A percentile compares a stretch with the other conserved stretches of the same genome.
phyloP scores from a whole-genome alignment of 768 basidiomycete species.

The Boletus patriciae region DNA sequence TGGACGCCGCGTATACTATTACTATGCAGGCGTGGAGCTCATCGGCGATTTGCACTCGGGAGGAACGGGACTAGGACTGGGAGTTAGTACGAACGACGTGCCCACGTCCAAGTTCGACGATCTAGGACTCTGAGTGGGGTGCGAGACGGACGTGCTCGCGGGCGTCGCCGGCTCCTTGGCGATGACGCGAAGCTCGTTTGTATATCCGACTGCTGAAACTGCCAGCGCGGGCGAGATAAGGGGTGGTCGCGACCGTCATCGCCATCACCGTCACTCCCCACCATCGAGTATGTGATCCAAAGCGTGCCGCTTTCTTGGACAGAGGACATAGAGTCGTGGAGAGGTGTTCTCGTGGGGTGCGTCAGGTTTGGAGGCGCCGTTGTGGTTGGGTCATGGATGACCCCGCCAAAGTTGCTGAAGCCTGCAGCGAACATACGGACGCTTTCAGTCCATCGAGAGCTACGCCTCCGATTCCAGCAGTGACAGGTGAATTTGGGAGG shows the following conservation, averaged over 20 bases:
- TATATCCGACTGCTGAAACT: constrained; percentile 17
- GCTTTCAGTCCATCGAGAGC: constrained; percentile 59
- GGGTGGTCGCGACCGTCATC: background rate
- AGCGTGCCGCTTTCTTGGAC: constrained; percentile 28
- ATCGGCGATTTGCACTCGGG: background rate
- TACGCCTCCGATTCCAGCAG: constrained; percentile 13
- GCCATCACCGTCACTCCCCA: background rate
- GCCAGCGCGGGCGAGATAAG: constrained; percentile 14
- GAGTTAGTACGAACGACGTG: constrained; percentile 6
- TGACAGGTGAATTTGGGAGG: background rate
- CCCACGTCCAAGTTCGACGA: constrained; percentile 11
- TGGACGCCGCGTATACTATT: too few species aligned
- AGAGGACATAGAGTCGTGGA: constrained; percentile 50
- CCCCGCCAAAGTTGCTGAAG: constrained; percentile 32
- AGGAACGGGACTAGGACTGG: constrained; percentile 10
- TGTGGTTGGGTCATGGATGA: constrained; percentile 12
- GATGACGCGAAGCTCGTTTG: constrained; percentile 18
- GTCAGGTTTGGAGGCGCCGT: background rate
- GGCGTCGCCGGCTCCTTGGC: too few species aligned
- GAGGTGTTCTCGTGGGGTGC: constrained; percentile 33
- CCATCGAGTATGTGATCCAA: background rate
- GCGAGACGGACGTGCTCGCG: too few species aligned
- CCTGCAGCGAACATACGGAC: constrained; percentile 59
- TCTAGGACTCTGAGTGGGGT: background rate
- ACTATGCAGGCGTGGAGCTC: too few species aligned